Conservation (phyloP, 495 filamentous ascomycete genomes). For the Tuber brumale region DNA sequence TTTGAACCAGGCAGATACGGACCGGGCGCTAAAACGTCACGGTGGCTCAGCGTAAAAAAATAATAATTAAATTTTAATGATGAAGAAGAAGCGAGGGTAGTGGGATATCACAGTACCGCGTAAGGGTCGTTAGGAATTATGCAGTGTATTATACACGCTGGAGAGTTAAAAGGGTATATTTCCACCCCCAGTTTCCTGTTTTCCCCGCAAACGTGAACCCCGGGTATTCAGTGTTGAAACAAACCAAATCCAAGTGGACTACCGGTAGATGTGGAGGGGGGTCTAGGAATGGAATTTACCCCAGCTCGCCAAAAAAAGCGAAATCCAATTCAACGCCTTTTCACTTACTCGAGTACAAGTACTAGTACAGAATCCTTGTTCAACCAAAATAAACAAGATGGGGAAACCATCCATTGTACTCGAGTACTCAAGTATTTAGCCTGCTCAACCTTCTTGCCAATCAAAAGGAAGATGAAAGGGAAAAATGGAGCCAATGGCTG, state of each 20-base stretch:
- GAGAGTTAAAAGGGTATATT: background rate
- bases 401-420: constrained; percentile 18
- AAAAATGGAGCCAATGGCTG: constrained; percentile 8
- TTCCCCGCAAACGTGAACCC: constrained; percentile 32
- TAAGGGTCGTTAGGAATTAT: constrained; percentile 1
- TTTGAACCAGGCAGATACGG: background rate
- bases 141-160: background rate
- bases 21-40: background rate
- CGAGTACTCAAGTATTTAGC: background rate
- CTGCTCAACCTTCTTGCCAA: background rate
- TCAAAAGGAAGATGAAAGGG: constrained; percentile 26
- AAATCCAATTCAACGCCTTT: constrained; percentile 10
- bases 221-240: constrained; percentile 2
- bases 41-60: background rate
- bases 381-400: constrained; percentile 22
- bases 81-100: background rate
- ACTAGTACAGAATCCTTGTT: background rate
- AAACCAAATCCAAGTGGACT: background rate
- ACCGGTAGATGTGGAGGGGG: constrained; percentile 1
- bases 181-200: background rate
- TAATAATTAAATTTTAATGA: background rate
- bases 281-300: constrained; percentile 6
- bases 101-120: background rate
- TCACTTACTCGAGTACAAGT: background rate
- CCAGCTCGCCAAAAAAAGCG: constrained; percentile 19